These are phyloP conservation scores for Reutealis trisperma DNA, from an alignment of 345 rosid species.

Conservation along the genomic window DNA sequence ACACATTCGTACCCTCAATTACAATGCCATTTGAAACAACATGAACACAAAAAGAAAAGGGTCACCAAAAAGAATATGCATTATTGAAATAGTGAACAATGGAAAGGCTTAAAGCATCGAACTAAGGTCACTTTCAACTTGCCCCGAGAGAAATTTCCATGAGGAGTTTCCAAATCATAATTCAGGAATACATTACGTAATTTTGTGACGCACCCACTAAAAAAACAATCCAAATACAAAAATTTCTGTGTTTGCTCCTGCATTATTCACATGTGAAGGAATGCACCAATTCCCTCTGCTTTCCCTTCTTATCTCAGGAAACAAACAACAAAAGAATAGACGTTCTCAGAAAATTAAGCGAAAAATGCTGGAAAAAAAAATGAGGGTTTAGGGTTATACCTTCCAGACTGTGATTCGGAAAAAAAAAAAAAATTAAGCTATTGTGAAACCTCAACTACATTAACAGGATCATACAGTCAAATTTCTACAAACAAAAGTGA, in stretches of 20 bases:
- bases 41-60: background rate
- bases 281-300: background rate
- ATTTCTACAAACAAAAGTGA: background rate
- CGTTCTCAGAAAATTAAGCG: background rate
- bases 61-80: background rate
- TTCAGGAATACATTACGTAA: background rate
- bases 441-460: background rate
- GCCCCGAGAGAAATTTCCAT: background rate
- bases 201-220: background rate
- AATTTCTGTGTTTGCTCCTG: background rate
- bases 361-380: background rate
- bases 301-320: background rate
- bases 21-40: background rate
- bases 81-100: background rate
- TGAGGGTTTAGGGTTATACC: constrained; percentile 1
- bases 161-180: background rate
- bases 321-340: background rate
- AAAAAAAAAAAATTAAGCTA: background rate
- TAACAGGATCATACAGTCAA: background rate
- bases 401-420: background rate
- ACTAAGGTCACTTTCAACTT: background rate
- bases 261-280: background rate
- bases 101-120: background rate
- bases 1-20: background rate
- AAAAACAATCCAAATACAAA: background rate